A percentile compares a stretch with the other conserved stretches of the same genome.
Conservation (phyloP, 2,329 filamentous ascomycete species). For the Zymoseptoria brevis region DNA sequence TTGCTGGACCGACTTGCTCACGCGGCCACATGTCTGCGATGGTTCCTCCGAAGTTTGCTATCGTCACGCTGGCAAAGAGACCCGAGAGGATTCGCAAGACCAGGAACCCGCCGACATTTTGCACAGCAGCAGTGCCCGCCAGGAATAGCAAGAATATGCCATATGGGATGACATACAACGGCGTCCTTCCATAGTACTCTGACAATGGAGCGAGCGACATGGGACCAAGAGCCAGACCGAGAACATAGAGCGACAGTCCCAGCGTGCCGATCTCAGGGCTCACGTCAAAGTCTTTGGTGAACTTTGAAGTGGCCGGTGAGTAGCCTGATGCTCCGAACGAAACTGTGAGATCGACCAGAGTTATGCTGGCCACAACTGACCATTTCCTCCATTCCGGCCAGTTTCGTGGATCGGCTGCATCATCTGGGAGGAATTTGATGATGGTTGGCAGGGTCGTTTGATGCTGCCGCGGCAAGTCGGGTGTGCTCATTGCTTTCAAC, state of each 20-base stretch:
- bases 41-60: constrained; percentile 44
- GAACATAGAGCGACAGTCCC: constrained; percentile 40
- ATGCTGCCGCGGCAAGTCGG: neutral
- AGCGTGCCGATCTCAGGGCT: constrained; percentile 36
- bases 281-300: constrained; percentile 36
- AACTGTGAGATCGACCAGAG: constrained; percentile 17
- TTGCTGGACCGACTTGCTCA: constrained; percentile 37
- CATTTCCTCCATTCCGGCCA: constrained; percentile 39
- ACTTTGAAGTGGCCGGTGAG: constrained; percentile 37
- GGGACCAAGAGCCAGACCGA: constrained; percentile 41
- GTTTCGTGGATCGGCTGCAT: constrained; percentile 38
- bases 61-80: constrained; percentile 40
- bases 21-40: constrained; percentile 45
- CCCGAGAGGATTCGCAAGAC: constrained; percentile 39
- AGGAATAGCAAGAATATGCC: constrained; percentile 38
- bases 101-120: constrained; percentile 35
- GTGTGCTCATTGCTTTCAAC: neutral
- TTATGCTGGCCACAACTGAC: constrained; percentile 41
- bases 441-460: neutral
- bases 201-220: constrained; percentile 39
- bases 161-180: constrained; percentile 37
- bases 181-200: constrained; percentile 39
- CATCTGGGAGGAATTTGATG: constrained; percentile 28
- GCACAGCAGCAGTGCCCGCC: constrained; percentile 37
- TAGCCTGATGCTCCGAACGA: constrained; percentile 41